phyloP scores from a whole-genome alignment of 164 flowering plant genomes.

The Magnolia sinica region DNA sequence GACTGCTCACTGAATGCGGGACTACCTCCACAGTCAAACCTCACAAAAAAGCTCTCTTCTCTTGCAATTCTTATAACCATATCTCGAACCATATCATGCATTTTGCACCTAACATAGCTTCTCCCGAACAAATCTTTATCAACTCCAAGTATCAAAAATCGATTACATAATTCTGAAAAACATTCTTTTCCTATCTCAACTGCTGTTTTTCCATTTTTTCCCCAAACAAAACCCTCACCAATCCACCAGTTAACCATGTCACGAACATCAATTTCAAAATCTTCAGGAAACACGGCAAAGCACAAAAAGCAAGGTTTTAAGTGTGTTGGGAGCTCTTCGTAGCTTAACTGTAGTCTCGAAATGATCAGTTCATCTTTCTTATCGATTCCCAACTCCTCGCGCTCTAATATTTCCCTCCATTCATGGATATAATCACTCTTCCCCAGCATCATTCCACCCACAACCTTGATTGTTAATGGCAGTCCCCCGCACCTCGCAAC shows the following conservation, averaged over 20 bases:
- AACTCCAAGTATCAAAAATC: not conserved
- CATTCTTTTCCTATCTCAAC: not conserved
- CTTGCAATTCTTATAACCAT: constrained; percentile 1
- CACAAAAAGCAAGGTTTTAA: constrained; percentile 3
- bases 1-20: not conserved
- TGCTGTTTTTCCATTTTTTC: not conserved
- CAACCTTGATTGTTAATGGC: not conserved
- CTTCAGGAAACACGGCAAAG: not conserved
- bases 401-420: not conserved
- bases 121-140: not conserved
- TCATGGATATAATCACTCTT: not conserved
- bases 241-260: not conserved
- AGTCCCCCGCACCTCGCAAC: not conserved
- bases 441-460: constrained; percentile 6
- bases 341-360: not conserved
- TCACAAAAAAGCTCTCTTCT: not conserved
- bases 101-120: not conserved
- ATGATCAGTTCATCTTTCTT: not conserved
- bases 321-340: constrained; percentile 3
- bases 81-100: constrained; percentile 1
- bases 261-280: not conserved
- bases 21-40: not conserved
- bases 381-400: not conserved
- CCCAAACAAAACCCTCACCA: not conserved
- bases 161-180: not conserved